These are phyloP conservation scores for Pharnaceum exiguum DNA, from an alignment of 148 eudicot genomes.

Conservation along the genomic window DNA sequence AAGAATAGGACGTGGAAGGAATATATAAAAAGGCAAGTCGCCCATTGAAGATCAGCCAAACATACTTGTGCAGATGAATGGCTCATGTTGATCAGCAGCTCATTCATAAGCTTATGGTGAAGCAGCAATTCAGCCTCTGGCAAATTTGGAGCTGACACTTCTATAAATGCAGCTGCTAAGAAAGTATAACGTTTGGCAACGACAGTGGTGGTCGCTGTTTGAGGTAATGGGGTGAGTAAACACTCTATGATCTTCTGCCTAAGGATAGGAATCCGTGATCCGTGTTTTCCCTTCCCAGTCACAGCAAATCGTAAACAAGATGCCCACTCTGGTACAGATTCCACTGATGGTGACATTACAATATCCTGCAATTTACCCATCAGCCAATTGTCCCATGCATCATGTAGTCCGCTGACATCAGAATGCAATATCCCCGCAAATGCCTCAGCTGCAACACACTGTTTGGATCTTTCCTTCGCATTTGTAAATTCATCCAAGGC, in stretches of 20 bases:
- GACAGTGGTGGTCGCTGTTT: conserved; percentile 66
- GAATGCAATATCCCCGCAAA: conserved; percentile 90
- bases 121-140: conserved; percentile 56
- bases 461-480: conserved; percentile 93
- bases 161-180: conserved; percentile 79
- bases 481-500: conserved; percentile 70
- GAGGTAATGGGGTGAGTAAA: conserved; percentile 67
- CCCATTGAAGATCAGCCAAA: neutral
- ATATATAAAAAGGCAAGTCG: neutral
- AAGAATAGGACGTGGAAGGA: too few relatives aligned
- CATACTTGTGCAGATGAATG: conserved; percentile 94
- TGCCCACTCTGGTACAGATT: conserved; percentile 96
- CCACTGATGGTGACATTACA: conserved; percentile 84
- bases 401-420: conserved; percentile 75
- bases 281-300: conserved; percentile 92
- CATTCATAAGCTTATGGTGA: conserved; percentile 68
- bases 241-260: conserved; percentile 72
- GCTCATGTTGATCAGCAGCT: conserved; percentile 74
- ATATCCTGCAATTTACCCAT: conserved; percentile 61
- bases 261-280: conserved; percentile 70
- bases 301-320: conserved; percentile 94
- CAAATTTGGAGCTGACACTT: conserved; percentile 84
- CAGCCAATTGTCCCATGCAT: conserved; percentile 96
- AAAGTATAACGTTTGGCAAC: conserved; percentile 88
- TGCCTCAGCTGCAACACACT: conserved; percentile 99